A percentile compares a stretch with the other conserved stretches of the same genome.
Conservation (phyloP, 139 green algal genomes). For the Gonium pectorale region DNA sequence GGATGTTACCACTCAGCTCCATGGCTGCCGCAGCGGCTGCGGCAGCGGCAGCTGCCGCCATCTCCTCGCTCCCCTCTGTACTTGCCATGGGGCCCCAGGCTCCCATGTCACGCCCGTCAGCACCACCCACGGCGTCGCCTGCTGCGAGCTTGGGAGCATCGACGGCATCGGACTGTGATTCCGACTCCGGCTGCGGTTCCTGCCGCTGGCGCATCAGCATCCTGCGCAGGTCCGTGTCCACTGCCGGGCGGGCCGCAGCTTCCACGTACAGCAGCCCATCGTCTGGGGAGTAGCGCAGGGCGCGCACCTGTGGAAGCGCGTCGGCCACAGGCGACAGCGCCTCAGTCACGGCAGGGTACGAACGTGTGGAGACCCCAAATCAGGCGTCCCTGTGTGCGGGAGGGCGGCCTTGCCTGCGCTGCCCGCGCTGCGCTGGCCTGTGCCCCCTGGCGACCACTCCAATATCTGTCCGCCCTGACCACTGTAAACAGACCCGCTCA, state of each 20-base stretch:
- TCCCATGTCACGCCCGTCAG: background rate
- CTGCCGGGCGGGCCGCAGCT: background rate
- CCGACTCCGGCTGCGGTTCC: too few relatives aligned
- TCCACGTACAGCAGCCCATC: constrained; percentile 20
- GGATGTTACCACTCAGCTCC: background rate
- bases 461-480: too few relatives aligned
- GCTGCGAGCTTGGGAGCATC: too few relatives aligned
- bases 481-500: too few relatives aligned
- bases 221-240: background rate
- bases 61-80: constrained; percentile 10
- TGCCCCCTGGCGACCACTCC: too few relatives aligned
- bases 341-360: too few relatives aligned
- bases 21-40: background rate
- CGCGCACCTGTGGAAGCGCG: background rate
- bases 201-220: background rate
- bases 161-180: too few relatives aligned
- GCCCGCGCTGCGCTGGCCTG: too few relatives aligned
- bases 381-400: too few relatives aligned
- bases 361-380: too few relatives aligned
- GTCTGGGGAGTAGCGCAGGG: background rate
- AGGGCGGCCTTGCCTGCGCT: too few relatives aligned
- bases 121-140: background rate
- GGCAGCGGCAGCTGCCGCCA: background rate
- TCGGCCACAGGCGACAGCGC: too few relatives aligned
- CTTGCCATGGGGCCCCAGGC: background rate